These are phyloP conservation scores for Stephania cephalantha DNA, from an alignment of 164 flowering plant species.

Conservation along the genomic window DNA sequence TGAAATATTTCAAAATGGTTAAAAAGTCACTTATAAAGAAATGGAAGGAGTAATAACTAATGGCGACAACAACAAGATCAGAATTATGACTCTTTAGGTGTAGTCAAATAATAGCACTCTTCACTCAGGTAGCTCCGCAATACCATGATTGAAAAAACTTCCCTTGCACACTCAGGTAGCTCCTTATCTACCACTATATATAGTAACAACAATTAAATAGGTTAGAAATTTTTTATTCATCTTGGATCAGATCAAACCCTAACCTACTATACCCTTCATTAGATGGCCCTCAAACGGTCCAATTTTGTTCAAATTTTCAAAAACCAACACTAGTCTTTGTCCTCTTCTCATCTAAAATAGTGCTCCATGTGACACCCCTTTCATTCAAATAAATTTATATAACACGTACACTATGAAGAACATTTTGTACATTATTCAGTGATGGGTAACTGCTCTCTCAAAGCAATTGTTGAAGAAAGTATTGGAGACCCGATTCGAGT, in stretches of 20 bases:
- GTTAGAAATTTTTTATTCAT: not conserved
- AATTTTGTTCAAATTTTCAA: slow-evolving; percentile 16
- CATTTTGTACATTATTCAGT: not conserved
- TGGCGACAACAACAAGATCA: too few species aligned
- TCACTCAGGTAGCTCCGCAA: too few species aligned
- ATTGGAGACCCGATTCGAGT: slow-evolving; percentile 23
- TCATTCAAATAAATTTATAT: slow-evolving; percentile 7
- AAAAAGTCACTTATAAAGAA: too few species aligned
- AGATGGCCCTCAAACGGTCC: slow-evolving; percentile 29
- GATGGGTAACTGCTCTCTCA: slow-evolving; percentile 64
- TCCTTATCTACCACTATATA: too few species aligned
- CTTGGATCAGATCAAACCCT: slow-evolving; percentile 6
- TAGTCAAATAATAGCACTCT: too few species aligned
- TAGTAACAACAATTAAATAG: too few species aligned
- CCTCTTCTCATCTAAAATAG: slow-evolving; percentile 7
- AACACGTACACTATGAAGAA: not conserved
- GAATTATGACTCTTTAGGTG: too few species aligned
- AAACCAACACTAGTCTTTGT: slow-evolving; percentile 14
- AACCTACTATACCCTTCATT: not conserved
- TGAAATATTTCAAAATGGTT: too few species aligned
- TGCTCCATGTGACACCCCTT: not conserved
- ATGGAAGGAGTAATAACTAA: too few species aligned
- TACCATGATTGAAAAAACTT: too few species aligned
- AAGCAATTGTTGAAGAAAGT: slow-evolving; percentile 18
- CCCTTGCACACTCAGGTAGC: too few species aligned